Evolutionary conservation across 2,329 filamentous ascomycete species (phyloP).

Genomic region (Penicillium fuscoglaucum): DNA sequence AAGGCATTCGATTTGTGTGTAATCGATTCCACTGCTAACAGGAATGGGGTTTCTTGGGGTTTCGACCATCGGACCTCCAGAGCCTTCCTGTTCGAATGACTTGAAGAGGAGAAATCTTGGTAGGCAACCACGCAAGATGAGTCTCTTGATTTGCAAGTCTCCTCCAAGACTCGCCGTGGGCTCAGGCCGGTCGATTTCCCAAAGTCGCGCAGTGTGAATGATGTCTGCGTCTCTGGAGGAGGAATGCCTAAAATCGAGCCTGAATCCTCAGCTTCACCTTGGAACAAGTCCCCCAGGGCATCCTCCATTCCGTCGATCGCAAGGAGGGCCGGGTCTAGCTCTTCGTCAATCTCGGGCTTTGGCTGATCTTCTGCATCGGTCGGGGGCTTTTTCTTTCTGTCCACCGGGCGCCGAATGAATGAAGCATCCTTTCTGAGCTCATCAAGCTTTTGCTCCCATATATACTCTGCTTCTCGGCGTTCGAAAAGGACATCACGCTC

Average conservation of each 20-base stretch:
- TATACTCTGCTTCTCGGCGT: constrained; percentile 61
- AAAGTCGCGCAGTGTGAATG: constrained; percentile 72
- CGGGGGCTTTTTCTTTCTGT: constrained; percentile 22
- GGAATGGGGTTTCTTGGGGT: constrained; percentile 57
- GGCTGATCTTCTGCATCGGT: constrained; percentile 53
- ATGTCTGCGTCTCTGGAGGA: constrained; percentile 24
- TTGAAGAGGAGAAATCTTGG: constrained; percentile 67
- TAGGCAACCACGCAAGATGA: constrained; percentile 62
- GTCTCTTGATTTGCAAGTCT: constrained; percentile 79
- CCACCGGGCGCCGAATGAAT: constrained; percentile 31
- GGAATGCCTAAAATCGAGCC: constrained; percentile 45
- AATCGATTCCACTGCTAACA: constrained; percentile 45
- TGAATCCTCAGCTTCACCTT: constrained; percentile 43
- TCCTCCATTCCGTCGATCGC: constrained; percentile 38
- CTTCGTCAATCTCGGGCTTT: constrained; percentile 19
- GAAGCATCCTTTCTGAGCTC: constrained; percentile 62
- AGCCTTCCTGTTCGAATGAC: constrained; percentile 74
- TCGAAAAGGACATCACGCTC: constrained; percentile 78
- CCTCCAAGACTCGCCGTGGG: constrained; percentile 76
- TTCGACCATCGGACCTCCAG: constrained; percentile 79
- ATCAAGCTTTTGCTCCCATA: constrained; percentile 63
- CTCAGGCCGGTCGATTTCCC: constrained; percentile 76
- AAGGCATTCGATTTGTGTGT: constrained; percentile 47
- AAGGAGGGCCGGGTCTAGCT: constrained; percentile 19
- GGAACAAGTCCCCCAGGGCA: constrained; percentile 59